phyloP scores from a whole-genome alignment of 2,329 filamentous ascomycete species.

The Talaromyces sp. region DNA sequence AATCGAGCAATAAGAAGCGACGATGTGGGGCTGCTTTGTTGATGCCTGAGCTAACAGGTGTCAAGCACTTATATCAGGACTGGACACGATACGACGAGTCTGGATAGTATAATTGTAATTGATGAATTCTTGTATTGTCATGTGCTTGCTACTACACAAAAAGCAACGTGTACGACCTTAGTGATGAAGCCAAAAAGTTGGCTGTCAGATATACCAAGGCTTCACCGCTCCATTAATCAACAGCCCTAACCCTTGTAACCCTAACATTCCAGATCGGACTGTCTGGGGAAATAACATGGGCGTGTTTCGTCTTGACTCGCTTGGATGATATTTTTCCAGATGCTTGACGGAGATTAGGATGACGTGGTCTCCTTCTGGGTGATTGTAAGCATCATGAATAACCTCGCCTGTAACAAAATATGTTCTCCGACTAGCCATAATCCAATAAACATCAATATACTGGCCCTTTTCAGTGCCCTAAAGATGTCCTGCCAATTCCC shows the following conservation, averaged over 20 bases:
- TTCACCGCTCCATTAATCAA: background rate
- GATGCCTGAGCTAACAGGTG: background rate
- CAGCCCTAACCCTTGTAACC: background rate
- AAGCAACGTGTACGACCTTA: background rate
- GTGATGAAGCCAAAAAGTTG: background rate
- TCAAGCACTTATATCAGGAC: background rate
- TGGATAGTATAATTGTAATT: background rate
- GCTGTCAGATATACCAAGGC: background rate
- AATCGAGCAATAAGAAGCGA: conserved; percentile 2
- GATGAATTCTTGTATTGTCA: background rate
- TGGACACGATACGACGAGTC: background rate
- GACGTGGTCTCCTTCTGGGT: background rate
- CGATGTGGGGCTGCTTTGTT: background rate
- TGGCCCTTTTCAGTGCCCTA: no score
- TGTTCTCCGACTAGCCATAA: no score
- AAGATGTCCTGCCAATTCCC: no score
- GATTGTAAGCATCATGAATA: background rate
- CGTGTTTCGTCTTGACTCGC: conserved; percentile 32
- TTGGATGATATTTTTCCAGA: conserved; percentile 23
- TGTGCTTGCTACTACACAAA: background rate
- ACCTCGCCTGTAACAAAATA: no score
- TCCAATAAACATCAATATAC: no score
- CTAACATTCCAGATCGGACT: conserved; percentile 22
- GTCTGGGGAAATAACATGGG: conserved; percentile 36
- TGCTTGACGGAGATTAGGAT: background rate